Evolutionary conservation across 2,329 filamentous ascomycete genomes (phyloP).

Genomic region (Penicillium sp.): DNA sequence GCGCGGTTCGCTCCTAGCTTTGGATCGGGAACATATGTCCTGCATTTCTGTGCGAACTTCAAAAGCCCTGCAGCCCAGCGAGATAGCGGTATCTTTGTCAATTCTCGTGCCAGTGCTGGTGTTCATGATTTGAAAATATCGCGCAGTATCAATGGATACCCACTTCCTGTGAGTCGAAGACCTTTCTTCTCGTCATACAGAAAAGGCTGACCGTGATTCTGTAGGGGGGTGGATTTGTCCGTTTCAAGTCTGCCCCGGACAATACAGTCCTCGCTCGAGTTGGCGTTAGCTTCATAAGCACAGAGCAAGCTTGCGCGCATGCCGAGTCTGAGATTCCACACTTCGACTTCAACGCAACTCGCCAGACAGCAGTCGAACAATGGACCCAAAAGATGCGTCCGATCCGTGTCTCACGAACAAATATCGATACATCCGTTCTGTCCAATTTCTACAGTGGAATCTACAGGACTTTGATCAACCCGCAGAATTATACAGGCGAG

Average conservation of each 20-base stretch:
- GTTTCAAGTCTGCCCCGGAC: conserved; percentile 54
- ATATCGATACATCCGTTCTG: conserved; percentile 32
- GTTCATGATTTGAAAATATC: conserved; percentile 57
- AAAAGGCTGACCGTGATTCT: conserved; percentile 20
- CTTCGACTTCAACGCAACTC: conserved; percentile 60
- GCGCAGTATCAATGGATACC: conserved; percentile 60
- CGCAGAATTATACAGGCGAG: conserved; percentile 71
- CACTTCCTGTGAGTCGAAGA: conserved; percentile 36
- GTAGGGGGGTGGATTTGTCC: conserved; percentile 63
- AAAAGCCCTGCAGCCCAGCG: conserved; percentile 52
- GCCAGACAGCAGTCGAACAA: conserved; percentile 52
- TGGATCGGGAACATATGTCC: conserved; percentile 58
- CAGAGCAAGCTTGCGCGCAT: conserved; percentile 63
- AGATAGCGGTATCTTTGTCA: conserved; percentile 63
- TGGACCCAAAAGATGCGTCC: conserved; percentile 59
- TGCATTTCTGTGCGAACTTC: conserved; percentile 70
- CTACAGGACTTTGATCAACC: conserved; percentile 68
- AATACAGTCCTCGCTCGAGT: conserved; percentile 62
- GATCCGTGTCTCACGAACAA: conserved; percentile 37
- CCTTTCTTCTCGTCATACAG: background rate
- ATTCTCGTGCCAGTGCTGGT: conserved; percentile 58
- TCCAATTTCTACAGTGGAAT: conserved; percentile 68
- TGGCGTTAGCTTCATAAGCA: conserved; percentile 68
- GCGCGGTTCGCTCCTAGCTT: conserved; percentile 65
- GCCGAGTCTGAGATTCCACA: conserved; percentile 66